Evolutionary conservation across 805 yeast species (phyloP).

Genomic region (Saturnispora saitoi): DNA sequence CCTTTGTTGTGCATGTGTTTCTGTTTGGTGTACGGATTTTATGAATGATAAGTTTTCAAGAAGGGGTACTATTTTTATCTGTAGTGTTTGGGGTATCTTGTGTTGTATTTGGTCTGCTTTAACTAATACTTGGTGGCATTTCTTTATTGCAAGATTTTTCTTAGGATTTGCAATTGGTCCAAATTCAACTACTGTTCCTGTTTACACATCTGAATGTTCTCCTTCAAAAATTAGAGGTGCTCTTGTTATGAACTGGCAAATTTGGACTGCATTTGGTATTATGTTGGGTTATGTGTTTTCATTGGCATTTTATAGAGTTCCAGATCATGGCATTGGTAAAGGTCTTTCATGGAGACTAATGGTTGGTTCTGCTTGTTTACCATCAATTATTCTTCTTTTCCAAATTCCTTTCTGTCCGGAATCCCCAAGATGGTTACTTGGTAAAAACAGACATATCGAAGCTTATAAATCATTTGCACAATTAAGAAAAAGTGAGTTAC

Average conservation of each 20-base stretch:
- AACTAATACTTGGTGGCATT: conserved; percentile 54
- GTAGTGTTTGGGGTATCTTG: conserved; percentile 51
- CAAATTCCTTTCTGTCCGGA: conserved; percentile 67
- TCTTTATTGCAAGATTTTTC: conserved; percentile 56
- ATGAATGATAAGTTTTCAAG: conserved; percentile 51
- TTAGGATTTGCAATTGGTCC: conserved; percentile 67
- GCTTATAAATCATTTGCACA: conserved; percentile 44
- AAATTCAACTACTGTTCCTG: conserved; percentile 69
- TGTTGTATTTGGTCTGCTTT: conserved; percentile 68
- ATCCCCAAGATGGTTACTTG: conserved; percentile 73
- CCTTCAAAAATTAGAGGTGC: conserved; percentile 59
- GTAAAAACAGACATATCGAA: conserved; percentile 52
- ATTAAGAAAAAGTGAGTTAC: conserved; percentile 43
- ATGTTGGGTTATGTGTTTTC: conserved; percentile 63
- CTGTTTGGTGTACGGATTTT: conserved; percentile 59
- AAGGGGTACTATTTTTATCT: conserved; percentile 56
- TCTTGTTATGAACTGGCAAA: conserved; percentile 67
- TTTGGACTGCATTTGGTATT: conserved; percentile 67
- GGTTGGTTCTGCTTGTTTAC: conserved; percentile 61
- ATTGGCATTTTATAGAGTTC: conserved; percentile 52
- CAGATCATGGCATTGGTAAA: conserved; percentile 35
- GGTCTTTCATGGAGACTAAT: conserved; percentile 65
- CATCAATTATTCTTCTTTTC: conserved; percentile 49
- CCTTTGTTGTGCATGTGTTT: conserved; percentile 48
- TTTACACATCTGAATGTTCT: conserved; percentile 58